Evolutionary conservation across 768 basidiomycete genomes (phyloP), one percentile per base, ranked within the genome.

Genomic region (Boletus barrowsii): DNA sequence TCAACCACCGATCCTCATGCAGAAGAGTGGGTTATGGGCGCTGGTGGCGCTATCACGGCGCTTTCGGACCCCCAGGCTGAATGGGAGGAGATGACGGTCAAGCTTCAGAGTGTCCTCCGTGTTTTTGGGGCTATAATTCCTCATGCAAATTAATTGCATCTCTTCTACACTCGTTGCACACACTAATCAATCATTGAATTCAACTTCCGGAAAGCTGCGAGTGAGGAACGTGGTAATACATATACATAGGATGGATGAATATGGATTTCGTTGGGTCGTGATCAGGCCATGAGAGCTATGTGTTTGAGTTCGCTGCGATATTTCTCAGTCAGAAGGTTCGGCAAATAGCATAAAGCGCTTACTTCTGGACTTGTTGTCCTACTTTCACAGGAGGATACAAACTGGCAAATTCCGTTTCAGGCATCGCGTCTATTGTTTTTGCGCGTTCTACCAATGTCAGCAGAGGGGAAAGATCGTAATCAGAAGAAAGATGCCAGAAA

Each of bases 11-110:
- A 54, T 2, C 33, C 58, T 33, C 40, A 49, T 17, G 44, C 29
- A 11, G 85, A 90, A 62, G 76, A 83, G 39, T 92, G 90, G 90
- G 73, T 76, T 2, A 76, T 96, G 32, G 95, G 94, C 18, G 93
- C 94, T 18, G 95, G 95, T n/a, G 95, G 95, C 35, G 95, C 94
- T 10, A 97, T 98, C 60, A 98, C 95, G 20, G 93, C 93, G 14
- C 77, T 98, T 37, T 95, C 93, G 6, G 83, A 94, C 55, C 79
- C 87, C 5, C 81, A 85, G 42, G 84, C 79, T 7, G 95, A 98
- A 68, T 97, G 94, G 94, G 93, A 96, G 8, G 95, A 98, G 68
- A 96, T 98, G 81, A 62, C 83, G 18, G 77, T 84, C n/a, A 98
- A 98, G 68, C 79, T 95, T 26, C 79, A 85, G 56, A 90, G 88